Base-by-base conservation (phyloP, 1,139 yeast species). In the Magnusiomyces tetraspermus region DNA sequence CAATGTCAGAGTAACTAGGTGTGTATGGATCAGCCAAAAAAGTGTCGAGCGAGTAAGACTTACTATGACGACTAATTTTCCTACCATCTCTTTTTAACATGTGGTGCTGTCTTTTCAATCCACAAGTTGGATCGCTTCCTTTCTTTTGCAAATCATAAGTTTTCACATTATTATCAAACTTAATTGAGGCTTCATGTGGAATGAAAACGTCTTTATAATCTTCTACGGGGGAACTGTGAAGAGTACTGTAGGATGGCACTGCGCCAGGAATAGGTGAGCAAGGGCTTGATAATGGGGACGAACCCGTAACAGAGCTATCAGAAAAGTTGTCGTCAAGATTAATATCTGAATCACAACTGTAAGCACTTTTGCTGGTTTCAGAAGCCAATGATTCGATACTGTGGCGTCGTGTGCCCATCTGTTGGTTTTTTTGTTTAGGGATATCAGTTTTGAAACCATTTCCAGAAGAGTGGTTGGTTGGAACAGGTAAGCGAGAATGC, bases 401-500 rank as follows among this genome's bases (percentile, higher is more conserved):
- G 36, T 40, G 38, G 30, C 52, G 49, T 28, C 33, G 6, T 6
- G 33, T 6, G 6, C 11, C 11, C 11, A 28, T 8, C 11, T 28
- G 6, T 11, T 28, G 6, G 2, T 41, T 41, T 15, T 10, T 15
- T 13, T n/a, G 4, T n/a, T 46, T 3, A 19, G 5, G 5, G 23
- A 19, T 4, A 13, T 13, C 11, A 23, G 15, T 33, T 8, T 21
- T 4, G 31, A 31, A 33, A 23, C n/a, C 36, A 26, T 44, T 23
- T 8, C 8, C 36, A 17, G 26, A 28, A 8, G 4, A 8, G n/a
- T 31, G 37, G 15, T 8, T 19, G 15, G n/a, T 4, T 10, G 26
- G 19, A 4, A 41, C 21, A 8, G 48, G 30, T 40, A 55, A 51
- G 36, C 53, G 52, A 26, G 61, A 57, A 52, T 64, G 67, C n/a